Conservation (phyloP, 73 alveolate genomes). For the Paramecium caudatum region DNA sequence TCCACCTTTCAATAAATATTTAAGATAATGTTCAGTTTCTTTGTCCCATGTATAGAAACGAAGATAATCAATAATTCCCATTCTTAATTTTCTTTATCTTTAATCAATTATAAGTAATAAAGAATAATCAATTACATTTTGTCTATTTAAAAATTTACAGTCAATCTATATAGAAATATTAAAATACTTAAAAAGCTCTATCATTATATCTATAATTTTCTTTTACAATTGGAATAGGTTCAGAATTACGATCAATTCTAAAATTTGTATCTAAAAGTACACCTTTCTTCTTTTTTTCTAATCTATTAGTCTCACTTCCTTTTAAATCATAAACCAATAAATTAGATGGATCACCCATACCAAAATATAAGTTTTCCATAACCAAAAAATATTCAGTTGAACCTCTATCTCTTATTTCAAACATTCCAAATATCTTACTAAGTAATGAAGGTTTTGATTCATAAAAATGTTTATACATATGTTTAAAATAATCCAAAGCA, state of each 20-base stretch:
- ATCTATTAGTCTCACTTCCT: conserved; percentile 69
- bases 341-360: conserved; percentile 68
- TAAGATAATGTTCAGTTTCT: conserved; percentile 67
- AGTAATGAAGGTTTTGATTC: conserved; percentile 57
- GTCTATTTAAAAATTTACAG: conserved; percentile 48
- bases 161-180: background rate
- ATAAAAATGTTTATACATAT: conserved; percentile 56
- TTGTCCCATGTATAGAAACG: conserved; percentile 68
- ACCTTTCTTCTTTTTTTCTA: conserved; percentile 58
- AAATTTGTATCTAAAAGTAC: conserved; percentile 69
- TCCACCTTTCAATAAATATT: conserved; percentile 60
- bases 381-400: conserved; percentile 62
- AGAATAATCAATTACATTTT: conserved; percentile 66
- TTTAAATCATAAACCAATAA: conserved; percentile 62
- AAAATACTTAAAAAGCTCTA: conserved; percentile 58
- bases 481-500: conserved; percentile 76
- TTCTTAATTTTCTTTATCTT: conserved; percentile 22
- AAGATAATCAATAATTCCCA: conserved; percentile 63
- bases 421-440: conserved; percentile 73
- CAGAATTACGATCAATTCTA: conserved; percentile 72
- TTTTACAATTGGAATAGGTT: conserved; percentile 67
- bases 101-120: conserved; percentile 26
- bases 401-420: conserved; percentile 61
- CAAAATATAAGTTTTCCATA: conserved; percentile 75
- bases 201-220: conserved; percentile 55